Evolutionary conservation across 306 rosid genomes (phyloP).

Genomic region (Glycyrrhiza uralensis): DNA sequence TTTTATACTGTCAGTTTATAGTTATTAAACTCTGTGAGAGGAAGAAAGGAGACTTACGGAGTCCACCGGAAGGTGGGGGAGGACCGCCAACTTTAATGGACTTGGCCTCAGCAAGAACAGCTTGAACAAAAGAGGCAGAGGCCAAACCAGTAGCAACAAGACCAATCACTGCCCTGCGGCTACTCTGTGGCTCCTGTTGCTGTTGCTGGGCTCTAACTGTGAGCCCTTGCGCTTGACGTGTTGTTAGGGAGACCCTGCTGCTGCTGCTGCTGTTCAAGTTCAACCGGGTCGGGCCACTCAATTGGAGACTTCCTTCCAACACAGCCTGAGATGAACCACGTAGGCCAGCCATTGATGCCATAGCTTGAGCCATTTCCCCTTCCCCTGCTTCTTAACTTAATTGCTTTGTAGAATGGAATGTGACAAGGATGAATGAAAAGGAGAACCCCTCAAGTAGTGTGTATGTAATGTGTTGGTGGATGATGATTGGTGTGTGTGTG

Average conservation of each 20-base stretch:
- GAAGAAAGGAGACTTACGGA: slow-evolving; percentile 56
- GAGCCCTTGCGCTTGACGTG: slow-evolving; percentile 41
- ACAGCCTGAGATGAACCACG: slow-evolving; percentile 73
- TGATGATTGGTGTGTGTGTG: slow-evolving; percentile 49
- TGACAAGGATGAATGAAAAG: slow-evolving; percentile 16
- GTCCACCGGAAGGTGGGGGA: slow-evolving; percentile 92
- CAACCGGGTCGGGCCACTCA: slow-evolving; percentile 61
- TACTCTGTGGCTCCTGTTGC: slow-evolving; percentile 40
- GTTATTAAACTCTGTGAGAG: too few relatives aligned
- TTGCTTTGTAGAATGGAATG: background rate
- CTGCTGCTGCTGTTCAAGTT: slow-evolving; percentile 39
- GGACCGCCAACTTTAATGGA: slow-evolving; percentile 86
- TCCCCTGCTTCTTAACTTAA: too few relatives aligned
- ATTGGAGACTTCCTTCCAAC: slow-evolving; percentile 68
- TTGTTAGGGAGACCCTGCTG: slow-evolving; percentile 28
- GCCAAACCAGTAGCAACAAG: slow-evolving; percentile 84
- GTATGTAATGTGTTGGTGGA: too few relatives aligned
- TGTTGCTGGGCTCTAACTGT: slow-evolving; percentile 60
- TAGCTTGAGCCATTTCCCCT: slow-evolving; percentile 61
- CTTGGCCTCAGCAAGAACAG: slow-evolving; percentile 84
- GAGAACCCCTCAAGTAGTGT: too few relatives aligned
- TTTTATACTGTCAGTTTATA: too few relatives aligned
- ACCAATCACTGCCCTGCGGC: slow-evolving; percentile 72
- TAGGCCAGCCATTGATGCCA: slow-evolving; percentile 90
- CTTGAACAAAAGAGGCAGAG: slow-evolving; percentile 76